Conservation (phyloP, 2,329 filamentous ascomycete genomes). For the Thelonectria blattea region DNA sequence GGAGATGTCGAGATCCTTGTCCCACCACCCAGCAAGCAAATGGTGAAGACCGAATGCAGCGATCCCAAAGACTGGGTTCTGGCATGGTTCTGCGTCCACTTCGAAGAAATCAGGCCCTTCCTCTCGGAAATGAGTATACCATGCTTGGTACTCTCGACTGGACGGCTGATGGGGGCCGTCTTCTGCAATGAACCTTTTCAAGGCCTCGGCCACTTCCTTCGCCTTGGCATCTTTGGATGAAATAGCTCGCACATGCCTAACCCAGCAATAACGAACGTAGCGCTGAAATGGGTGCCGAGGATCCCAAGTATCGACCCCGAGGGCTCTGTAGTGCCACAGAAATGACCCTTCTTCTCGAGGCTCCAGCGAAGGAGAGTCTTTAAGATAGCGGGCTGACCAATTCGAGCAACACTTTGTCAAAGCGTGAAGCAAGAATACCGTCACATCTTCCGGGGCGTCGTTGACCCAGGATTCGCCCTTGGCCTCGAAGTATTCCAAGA, state of each 20-base stretch:
- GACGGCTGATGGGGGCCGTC: not conserved
- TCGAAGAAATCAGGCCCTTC: not conserved
- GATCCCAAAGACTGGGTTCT: not conserved
- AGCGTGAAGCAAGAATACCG: not conserved
- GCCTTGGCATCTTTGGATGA: not conserved
- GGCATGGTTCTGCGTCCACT: not conserved
- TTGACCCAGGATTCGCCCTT: not conserved
- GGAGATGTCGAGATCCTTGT: not conserved
- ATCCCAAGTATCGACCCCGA: not conserved
- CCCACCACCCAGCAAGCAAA: constrained; percentile 6
- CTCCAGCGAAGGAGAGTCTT: not conserved
- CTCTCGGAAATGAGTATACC: not conserved
- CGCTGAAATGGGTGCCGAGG: not conserved
- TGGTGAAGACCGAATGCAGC: not conserved
- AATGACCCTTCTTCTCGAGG: not conserved
- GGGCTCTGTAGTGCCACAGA: not conserved
- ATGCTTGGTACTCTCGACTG: not conserved
- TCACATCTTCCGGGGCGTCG: not conserved
- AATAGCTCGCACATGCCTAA: not conserved
- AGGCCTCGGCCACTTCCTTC: not conserved
- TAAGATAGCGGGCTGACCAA: not conserved
- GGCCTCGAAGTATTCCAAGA: constrained; percentile 6
- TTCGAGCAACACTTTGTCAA: not conserved
- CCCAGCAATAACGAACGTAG: not conserved
- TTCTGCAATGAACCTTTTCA: not conserved